Percentiles rank a stretch among this genome's conserved stretches.
These are phyloP conservation scores for Ajuga chamaepitys DNA, from an alignment of 257 asterid genomes.

Conservation along the genomic window DNA sequence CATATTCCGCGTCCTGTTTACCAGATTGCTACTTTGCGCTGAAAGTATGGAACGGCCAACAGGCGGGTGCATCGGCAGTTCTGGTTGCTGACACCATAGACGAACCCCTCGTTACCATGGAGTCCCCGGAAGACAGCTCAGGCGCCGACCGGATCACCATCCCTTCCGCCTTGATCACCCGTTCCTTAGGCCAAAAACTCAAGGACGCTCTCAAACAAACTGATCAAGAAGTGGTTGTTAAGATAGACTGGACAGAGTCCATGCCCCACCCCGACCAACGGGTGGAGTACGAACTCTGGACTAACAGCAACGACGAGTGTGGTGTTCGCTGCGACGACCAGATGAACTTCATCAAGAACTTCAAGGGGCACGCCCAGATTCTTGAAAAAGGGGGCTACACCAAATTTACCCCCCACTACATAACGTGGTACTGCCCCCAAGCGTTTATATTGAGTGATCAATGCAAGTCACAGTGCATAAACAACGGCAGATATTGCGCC, in stretches of 20 bases:
- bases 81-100: constrained; percentile 78
- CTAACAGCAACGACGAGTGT: constrained; percentile 88
- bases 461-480: constrained; percentile 85
- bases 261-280: constrained; percentile 84
- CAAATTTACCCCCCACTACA: constrained; percentile 75
- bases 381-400: constrained; percentile 82
- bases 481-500: constrained; percentile 81
- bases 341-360: constrained; percentile 61
- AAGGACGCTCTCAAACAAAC: constrained; percentile 46
- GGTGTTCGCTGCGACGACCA: constrained; percentile 85
- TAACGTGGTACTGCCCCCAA: constrained; percentile 85
- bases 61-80: constrained; percentile 89
- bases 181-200: constrained; percentile 45
- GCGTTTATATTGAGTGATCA: constrained; percentile 58
- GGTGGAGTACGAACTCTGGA: constrained; percentile 85
- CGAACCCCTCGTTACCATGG: constrained; percentile 84
- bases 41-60: constrained; percentile 83
- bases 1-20: too few species aligned
- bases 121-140: constrained; percentile 70
- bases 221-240: constrained; percentile 45
- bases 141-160: constrained; percentile 60
- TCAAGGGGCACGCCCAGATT: constrained; percentile 82
- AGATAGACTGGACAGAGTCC: constrained; percentile 83
- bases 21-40: constrained; percentile 79
- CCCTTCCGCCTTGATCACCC: constrained; percentile 72